Base-by-base conservation (phyloP, 139 green algal genomes). In the Volvox reticuliferus region DNA sequence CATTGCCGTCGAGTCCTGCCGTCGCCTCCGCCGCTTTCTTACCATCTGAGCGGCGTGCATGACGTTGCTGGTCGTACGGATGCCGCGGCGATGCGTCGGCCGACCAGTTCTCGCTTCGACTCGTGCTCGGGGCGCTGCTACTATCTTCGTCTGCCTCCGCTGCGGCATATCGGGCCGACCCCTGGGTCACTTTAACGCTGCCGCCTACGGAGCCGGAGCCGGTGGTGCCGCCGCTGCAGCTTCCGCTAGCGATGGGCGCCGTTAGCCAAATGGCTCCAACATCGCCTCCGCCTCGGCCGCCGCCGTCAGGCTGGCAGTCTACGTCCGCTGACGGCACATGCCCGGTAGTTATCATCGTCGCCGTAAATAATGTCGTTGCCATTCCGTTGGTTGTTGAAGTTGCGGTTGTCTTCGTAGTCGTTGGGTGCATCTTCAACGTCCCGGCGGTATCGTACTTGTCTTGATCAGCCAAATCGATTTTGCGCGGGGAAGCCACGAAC, bases 51-150 rank as follows among this genome's bases (percentile, higher is more conserved):
- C 2, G 5, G 71, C 67, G 67, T 75, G 67, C 3, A 26, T 79
- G 2, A 20, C 71, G 71, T 30, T 79, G 71, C 26, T 79, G 71
- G 71, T n/a, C 30, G 32, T 79, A 30, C 71, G 71, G 71, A n/a
- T 30, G 71, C 13, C 30, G n/a, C 75, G 75, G 75, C 1, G 75
- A 81, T 24, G 33, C 32, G 18, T 81, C 75, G 1, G 75, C 75
- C 75, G 75, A 81, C 75, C 75, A 86, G 79, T 19, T 44, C 26
- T n/a, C 44, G 44, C 79, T 86, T 21, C 36, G 78, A 35, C 78
- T 84, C 21, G 36, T 65, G 78, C 36, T 65, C 20, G 36, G 36
- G 19, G 28, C 78, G 78, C 78, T 84, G 78, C 36, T 68, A 35
- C 78, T 84, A 33, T 65, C 37, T 22, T 26, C 78, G 2, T 65